Conservation (phyloP, 345 rosid genomes). For the Toxicodendron radicans region DNA sequence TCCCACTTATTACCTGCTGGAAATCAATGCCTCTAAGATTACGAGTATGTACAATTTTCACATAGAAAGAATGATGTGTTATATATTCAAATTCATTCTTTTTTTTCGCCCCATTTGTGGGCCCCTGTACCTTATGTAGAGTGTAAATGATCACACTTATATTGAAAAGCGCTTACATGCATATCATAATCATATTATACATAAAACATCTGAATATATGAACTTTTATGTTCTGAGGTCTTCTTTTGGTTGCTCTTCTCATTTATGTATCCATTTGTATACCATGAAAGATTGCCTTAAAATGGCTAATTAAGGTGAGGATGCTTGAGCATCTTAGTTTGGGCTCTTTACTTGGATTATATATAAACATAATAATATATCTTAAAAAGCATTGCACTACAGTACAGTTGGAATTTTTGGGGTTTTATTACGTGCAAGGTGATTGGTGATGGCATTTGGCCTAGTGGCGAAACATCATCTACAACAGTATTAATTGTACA, state of each 20-base stretch:
- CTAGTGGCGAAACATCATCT: too few species aligned
- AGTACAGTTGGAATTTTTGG: too few species aligned
- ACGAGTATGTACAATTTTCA: conserved; percentile 22
- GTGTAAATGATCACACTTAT: conserved; percentile 29
- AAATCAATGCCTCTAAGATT: conserved; percentile 5
- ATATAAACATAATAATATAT: background rate
- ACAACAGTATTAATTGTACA: too few species aligned
- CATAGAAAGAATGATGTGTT: conserved; percentile 11
- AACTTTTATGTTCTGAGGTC: background rate
- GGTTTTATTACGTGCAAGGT: too few species aligned
- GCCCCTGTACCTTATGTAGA: conserved; percentile 27
- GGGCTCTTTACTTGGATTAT: background rate
- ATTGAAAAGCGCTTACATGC: conserved; percentile 11
- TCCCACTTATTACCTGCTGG: background rate
- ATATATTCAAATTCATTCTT: conserved; percentile 40
- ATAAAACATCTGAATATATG: background rate
- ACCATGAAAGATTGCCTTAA: background rate
- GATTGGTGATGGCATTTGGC: too few species aligned
- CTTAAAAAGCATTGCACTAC: too few species aligned
- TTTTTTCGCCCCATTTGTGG: conserved; percentile 34
- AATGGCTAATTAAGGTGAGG: background rate
- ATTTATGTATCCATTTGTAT: background rate
- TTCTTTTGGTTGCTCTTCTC: background rate
- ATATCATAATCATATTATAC: conserved; percentile 4
- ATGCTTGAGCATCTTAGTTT: background rate